Base-by-base conservation (phyloP, 108 stramenopile genomes). In the Nannochloropsis salina region DNA sequence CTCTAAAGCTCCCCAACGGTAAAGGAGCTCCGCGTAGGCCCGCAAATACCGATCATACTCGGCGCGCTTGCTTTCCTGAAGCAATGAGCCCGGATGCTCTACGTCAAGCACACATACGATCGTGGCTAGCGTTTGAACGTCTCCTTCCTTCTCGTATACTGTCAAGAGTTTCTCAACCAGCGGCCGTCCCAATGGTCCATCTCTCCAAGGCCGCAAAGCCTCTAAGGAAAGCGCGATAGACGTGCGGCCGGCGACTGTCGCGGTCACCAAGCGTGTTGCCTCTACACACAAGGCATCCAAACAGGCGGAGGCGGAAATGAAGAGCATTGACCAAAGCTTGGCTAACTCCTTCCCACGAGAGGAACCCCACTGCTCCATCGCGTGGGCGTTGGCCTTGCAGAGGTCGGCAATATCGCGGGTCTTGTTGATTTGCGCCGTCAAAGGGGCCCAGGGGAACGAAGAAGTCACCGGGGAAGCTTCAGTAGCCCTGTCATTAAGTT, bases 11-110 rank as follows among this genome's bases (percentile, higher is more conserved):
- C 61, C 61, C 61, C 61, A 74, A 3, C 61, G 61, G n/a, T 74
- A 74, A 74, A 74, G 61, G 20, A 74, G n/a, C 61, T 74, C 61
- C 20, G 61, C 61, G n/a, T 74, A 74, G 20, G 61, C 61, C 61
- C 61, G 15, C 61, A 74, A 74, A n/a, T 74, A 74, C n/a, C 5
- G 20, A 74, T 74, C 61, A 74, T 74, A 74, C 61, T 74, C 61
- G 20, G 4, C 61, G 61, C 61, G 61, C 61, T 74, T 74, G 61
- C 61, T 74, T n/a, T 74, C 61, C 61, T n/a, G n/a, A 15, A 74
- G 6, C 61, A 74, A 74, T 6, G 61, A 74, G n/a, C n/a, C 15
- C n/a, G 61, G 61, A 74, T 74, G 61, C n/a, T n/a, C 20, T n/a
- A 74, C 61, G 4, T 74, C n/a, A 15, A 74, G n/a, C n/a, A 74